phyloP scores from a whole-genome alignment of 1,284 basidiomycete genomes.

The Agroathelia rolfsii region DNA sequence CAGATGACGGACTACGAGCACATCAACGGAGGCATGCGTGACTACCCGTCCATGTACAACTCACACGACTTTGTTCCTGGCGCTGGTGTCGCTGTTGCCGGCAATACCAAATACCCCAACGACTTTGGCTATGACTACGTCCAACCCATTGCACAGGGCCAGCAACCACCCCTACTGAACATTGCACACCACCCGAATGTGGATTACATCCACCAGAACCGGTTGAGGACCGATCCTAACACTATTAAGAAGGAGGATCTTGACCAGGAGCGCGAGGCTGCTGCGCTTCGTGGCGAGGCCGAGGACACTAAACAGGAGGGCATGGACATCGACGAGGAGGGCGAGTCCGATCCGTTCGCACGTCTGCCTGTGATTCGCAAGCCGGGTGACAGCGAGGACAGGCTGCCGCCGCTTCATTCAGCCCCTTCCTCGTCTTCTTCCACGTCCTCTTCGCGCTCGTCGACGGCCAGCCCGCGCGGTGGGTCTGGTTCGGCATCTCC shows the following conservation, averaged over 20 bases:
- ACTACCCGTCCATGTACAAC: too few species aligned
- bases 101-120: too few species aligned
- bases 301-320: constrained; percentile 6
- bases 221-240: constrained; percentile 32
- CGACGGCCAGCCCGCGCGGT: constrained; percentile 25
- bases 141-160: constrained; percentile 41
- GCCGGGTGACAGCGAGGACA: constrained; percentile 35
- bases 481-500: constrained; percentile 36
- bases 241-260: constrained; percentile 2
- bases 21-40: too few species aligned
- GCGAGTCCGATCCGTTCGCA: constrained; percentile 43
- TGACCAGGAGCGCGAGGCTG: neutral
- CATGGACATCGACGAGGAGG: neutral
- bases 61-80: too few species aligned
- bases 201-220: constrained; percentile 25
- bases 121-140: too few species aligned
- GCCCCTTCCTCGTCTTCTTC: constrained; percentile 38
- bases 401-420: constrained; percentile 48
- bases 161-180: constrained; percentile 48
- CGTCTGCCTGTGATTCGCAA: constrained; percentile 37
- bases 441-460: constrained; percentile 16
- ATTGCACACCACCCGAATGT: constrained; percentile 20
- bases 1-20: constrained; percentile 12
- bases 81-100: too few species aligned
- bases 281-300: neutral